These are phyloP conservation scores for Neonectria coccinea DNA, from an alignment of 2,329 filamentous ascomycete genomes.

Conservation along the genomic window DNA sequence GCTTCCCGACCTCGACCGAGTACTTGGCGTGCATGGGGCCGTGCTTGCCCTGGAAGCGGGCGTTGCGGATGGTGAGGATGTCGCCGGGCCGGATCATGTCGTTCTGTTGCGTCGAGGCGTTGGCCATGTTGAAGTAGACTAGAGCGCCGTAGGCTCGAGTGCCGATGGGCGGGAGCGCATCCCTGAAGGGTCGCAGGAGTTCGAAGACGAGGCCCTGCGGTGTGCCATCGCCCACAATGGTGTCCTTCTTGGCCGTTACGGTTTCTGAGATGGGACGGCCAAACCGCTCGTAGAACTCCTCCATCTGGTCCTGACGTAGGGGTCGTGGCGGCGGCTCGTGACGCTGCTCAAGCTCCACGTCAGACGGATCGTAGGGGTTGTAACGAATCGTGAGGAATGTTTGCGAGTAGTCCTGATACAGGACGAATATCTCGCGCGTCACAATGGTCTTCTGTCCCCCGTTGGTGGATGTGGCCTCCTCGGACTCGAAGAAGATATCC, in stretches of 20 bases:
- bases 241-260: constrained; percentile 78
- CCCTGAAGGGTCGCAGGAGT: constrained; percentile 77
- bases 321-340: constrained; percentile 86
- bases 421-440: constrained; percentile 84
- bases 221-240: constrained; percentile 85
- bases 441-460: constrained; percentile 77
- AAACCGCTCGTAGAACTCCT: constrained; percentile 84
- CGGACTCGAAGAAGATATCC: constrained; percentile 85
- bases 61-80: constrained; percentile 91
- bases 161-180: constrained; percentile 86
- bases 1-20: constrained; percentile 85
- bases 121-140: constrained; percentile 94
- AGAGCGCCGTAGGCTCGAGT: constrained; percentile 89
- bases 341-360: constrained; percentile 83
- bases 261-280: constrained; percentile 82
- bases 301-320: constrained; percentile 92
- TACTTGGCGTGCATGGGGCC: constrained; percentile 97
- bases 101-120: constrained; percentile 88
- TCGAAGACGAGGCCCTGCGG: constrained; percentile 82
- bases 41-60: constrained; percentile 94
- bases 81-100: constrained; percentile 96
- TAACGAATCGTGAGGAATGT: constrained; percentile 86
- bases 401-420: constrained; percentile 97
- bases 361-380: constrained; percentile 77
- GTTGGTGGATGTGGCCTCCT: constrained; percentile 78